Conservation (phyloP, 768 basidiomycete genomes). For the Suillus bovinus region DNA sequence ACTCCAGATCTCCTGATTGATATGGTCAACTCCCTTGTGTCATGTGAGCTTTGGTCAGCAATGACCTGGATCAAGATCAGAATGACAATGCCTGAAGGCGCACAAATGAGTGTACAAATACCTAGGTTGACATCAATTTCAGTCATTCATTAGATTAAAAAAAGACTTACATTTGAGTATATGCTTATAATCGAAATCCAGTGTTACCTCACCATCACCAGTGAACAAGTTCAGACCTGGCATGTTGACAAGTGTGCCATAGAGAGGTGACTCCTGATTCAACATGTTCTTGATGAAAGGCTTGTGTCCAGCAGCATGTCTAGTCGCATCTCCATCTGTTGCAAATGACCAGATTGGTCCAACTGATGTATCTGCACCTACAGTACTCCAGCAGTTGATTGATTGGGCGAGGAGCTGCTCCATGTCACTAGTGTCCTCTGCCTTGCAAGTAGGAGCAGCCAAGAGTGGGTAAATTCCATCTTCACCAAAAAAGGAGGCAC, state of each 20-base stretch:
- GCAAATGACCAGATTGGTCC: constrained; percentile 18
- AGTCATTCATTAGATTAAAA: no score
- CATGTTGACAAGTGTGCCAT: neutral
- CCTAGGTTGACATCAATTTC: no score
- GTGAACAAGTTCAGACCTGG: constrained; percentile 17
- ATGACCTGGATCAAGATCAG: constrained; percentile 6
- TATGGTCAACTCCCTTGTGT: neutral
- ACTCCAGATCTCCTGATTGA: constrained; percentile 22
- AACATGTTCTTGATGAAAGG: neutral
- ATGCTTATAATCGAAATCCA: constrained; percentile 20
- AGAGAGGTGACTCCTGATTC: neutral
- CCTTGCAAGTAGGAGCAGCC: constrained; percentile 16
- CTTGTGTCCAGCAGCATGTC: constrained; percentile 9
- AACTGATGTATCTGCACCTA: neutral
- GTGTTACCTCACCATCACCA: constrained; percentile 10
- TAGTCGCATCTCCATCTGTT: constrained; percentile 17
- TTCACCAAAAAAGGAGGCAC: constrained; percentile 11
- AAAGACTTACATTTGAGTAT: constrained; percentile 13
- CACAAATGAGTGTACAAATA: no score
- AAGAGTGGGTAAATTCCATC: constrained; percentile 12
- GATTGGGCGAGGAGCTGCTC: neutral
- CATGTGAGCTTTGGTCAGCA: neutral
- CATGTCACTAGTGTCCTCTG: constrained; percentile 4
- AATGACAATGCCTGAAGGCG: neutral
- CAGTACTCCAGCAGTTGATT: neutral